These are phyloP conservation scores for Dacryopinax primogenitus DNA, from an alignment of 768 basidiomycete genomes.

Conservation along the genomic window DNA sequence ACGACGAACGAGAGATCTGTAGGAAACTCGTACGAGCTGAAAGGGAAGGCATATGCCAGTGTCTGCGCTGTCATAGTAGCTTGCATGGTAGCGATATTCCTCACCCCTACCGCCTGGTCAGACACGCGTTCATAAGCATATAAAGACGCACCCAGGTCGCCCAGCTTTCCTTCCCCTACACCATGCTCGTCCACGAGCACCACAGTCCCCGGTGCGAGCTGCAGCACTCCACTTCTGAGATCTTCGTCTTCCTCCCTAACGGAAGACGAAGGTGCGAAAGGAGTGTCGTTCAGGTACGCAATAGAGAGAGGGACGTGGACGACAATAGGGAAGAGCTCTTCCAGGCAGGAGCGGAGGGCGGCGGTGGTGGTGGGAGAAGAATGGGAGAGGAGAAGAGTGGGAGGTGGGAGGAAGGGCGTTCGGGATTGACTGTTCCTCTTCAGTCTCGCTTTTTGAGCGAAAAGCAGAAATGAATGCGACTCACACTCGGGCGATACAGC, in stretches of 20 bases:
- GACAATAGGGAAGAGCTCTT: constrained; percentile 46
- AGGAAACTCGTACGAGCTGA: constrained; percentile 52
- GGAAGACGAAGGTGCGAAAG: constrained; percentile 37
- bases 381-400: constrained; percentile 47
- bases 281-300: constrained; percentile 42
- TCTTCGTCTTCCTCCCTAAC: constrained; percentile 53
- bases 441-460: not conserved
- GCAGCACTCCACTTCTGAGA: constrained; percentile 59
- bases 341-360: constrained; percentile 42
- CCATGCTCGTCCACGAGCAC: constrained; percentile 54
- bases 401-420: constrained; percentile 51
- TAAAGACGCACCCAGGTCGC: constrained; percentile 34
- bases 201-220: constrained; percentile 49
- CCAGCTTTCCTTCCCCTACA: constrained; percentile 53
- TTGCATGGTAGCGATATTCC: constrained; percentile 51
- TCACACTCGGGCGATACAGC: constrained; percentile 49
- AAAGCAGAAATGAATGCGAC: constrained; percentile 22
- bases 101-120: constrained; percentile 35
- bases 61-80: constrained; percentile 52
- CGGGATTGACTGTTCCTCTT: constrained; percentile 46
- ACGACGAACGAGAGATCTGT: constrained; percentile 61
- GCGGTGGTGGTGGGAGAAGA: constrained; percentile 42
- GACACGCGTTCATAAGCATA: not conserved
- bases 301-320: constrained; percentile 49
- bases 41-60: constrained; percentile 64